Percentiles rank a stretch among this genome's conserved stretches.
These are phyloP conservation scores for Coelastrella sp. DNA, from an alignment of 139 green algal species.

Conservation along the genomic window DNA sequence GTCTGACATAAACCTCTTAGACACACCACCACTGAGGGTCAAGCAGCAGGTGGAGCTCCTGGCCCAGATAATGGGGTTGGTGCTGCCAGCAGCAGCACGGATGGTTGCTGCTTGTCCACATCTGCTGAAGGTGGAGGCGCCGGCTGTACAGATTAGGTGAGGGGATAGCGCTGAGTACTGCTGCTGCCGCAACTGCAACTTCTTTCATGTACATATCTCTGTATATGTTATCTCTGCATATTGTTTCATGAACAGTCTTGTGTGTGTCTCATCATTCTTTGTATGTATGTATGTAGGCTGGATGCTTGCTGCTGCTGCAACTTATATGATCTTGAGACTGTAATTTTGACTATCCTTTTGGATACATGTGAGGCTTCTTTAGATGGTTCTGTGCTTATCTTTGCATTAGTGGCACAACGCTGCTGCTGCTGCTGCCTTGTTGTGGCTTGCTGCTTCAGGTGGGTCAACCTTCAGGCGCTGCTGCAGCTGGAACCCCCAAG, in stretches of 20 bases:
- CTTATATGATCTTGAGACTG: too few species aligned
- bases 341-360: too few species aligned
- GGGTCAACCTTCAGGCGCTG: not conserved
- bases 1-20: constrained; percentile 25
- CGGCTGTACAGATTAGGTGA: constrained; percentile 36
- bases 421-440: not conserved
- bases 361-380: too few species aligned
- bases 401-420: too few species aligned
- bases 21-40: constrained; percentile 27
- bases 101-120: constrained; percentile 17
- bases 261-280: too few species aligned
- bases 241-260: too few species aligned
- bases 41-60: constrained; percentile 14
- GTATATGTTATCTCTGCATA: too few species aligned
- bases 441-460: not conserved
- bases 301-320: too few species aligned
- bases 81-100: not conserved
- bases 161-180: not conserved
- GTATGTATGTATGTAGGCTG: too few species aligned
- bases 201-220: not conserved
- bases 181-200: not conserved
- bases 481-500: not conserved
- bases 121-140: not conserved
- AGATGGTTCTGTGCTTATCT: too few species aligned
- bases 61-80: not conserved